Percentiles rank a stretch among this genome's conserved stretches.
Evolutionary conservation across 202 grass and related monocot genomes (phyloP).

Genomic region (Schoenoplectus triqueter): DNA sequence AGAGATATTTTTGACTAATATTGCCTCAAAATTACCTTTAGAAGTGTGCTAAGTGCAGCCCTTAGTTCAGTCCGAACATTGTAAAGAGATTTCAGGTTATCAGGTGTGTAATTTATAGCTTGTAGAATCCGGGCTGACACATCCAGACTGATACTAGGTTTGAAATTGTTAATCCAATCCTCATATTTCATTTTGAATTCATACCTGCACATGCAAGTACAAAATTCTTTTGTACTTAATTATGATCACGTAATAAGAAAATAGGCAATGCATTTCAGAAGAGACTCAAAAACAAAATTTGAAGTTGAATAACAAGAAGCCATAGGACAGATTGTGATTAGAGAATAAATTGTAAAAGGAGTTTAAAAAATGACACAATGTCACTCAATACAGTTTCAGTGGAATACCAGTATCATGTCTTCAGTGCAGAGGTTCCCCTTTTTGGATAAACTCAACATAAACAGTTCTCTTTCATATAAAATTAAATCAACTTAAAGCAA

Average conservation of each 20-base stretch:
- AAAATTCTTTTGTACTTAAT: neutral
- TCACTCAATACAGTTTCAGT: neutral
- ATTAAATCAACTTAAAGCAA: slow-evolving; percentile 42
- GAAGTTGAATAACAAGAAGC: neutral
- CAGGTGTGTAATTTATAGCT: slow-evolving; percentile 73
- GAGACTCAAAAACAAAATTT: neutral
- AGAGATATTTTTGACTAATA: slow-evolving; percentile 1
- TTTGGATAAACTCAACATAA: neutral
- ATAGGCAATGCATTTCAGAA: neutral
- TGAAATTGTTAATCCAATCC: slow-evolving; percentile 91
- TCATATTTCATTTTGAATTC: slow-evolving; percentile 89
- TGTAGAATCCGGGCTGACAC: slow-evolving; percentile 69
- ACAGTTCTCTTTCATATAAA: slow-evolving; percentile 2
- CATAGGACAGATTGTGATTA: neutral
- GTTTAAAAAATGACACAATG: neutral
- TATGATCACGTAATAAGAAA: slow-evolving; percentile 29
- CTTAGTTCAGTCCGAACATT: slow-evolving; percentile 75
- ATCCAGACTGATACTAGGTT: slow-evolving; percentile 82
- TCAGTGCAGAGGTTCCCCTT: neutral
- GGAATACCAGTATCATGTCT: neutral
- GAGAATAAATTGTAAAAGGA: slow-evolving; percentile 13
- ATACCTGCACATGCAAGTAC: slow-evolving; percentile 57
- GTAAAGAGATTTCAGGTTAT: slow-evolving; percentile 90
- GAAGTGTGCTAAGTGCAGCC: slow-evolving; percentile 80
- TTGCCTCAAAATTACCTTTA: slow-evolving; percentile 66